Evolutionary conservation across 768 basidiomycete genomes (phyloP), one percentile per base, ranked within the genome.

Genomic region (Albatrellus ellisii): DNA sequence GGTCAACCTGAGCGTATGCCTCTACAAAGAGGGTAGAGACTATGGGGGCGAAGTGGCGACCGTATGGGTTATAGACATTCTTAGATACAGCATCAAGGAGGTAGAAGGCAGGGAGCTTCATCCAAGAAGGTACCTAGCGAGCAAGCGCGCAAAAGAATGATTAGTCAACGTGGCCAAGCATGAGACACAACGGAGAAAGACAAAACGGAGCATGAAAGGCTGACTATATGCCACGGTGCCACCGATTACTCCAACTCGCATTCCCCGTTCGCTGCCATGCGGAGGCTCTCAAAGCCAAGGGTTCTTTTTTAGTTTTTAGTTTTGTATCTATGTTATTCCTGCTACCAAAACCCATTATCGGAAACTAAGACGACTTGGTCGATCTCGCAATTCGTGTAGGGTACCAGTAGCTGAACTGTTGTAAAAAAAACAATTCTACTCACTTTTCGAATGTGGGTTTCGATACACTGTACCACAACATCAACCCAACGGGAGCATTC

Each of bases 11-110:
- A 35, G 74, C 69, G 62, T 98, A 97, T 22, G 91, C 80, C 49
- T 86, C 77, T 50, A 95, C 67, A 64, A 91, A 98, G 14, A 92
- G 63, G 17, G 77, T 72, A 43, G 83, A 80, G 47, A 92, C 83
- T 56, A 90, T 74, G 8, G 77, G 70, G 9, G 83, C 71, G 54
- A 99, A 91, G 47, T 79, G 73, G 46, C 77, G 76, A 24, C 87
- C 85, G 62, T 97, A 98, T 17, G 92, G 92, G 21, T 87, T 77
- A 50, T 79, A 92, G 26, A 92, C 79, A 65, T 98, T 98, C 61
- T 99, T 99, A 42, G 87, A 87, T 45, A 99, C 90, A 11, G 92
- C 92, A 56, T 98, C 95, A 56, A 99, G 70, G 6, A 98, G 73
- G 57, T 98, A 99, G 53, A 97, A 90, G 0, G 84, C 73, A 1